Percentiles rank a stretch among this genome's conserved stretches.
phyloP scores from a whole-genome alignment of 306 rosid species.

The Hippophae tibetana region DNA sequence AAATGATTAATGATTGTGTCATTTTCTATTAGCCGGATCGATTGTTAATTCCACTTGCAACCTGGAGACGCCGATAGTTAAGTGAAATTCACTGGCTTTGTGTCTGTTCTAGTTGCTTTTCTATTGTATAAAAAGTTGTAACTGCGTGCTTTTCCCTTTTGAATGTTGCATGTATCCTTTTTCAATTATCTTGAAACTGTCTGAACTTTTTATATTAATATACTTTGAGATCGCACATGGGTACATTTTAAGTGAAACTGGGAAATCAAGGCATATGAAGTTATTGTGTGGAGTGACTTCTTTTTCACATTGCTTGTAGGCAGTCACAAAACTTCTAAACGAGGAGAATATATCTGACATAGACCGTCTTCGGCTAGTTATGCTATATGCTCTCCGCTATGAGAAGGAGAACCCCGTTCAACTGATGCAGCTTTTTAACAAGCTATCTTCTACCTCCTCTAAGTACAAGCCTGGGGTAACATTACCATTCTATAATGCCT shows the following conservation, averaged over 20 bases:
- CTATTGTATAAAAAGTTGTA: too few species aligned
- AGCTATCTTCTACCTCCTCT: slow-evolving; percentile 65
- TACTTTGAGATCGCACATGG: too few species aligned
- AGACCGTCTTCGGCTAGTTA: slow-evolving; percentile 70
- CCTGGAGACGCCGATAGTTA: too few species aligned
- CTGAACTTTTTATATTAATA: too few species aligned
- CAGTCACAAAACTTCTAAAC: slow-evolving; percentile 63
- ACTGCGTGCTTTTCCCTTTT: too few species aligned
- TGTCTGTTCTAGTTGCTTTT: too few species aligned
- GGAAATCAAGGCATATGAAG: neutral
- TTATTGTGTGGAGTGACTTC: slow-evolving; percentile 2
- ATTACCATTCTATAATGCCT: slow-evolving; percentile 1
- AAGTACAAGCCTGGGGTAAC: slow-evolving; percentile 76
- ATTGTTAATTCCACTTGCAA: too few species aligned
- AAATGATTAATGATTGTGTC: too few species aligned
- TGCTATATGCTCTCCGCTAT: slow-evolving; percentile 85
- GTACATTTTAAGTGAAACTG: neutral
- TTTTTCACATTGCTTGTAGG: slow-evolving; percentile 45
- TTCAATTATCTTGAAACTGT: too few species aligned
- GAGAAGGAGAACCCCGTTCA: slow-evolving; percentile 94
- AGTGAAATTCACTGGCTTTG: too few species aligned
- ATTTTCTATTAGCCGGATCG: too few species aligned
- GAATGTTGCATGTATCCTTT: too few species aligned
- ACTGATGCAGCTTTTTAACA: slow-evolving; percentile 75
- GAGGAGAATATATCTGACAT: slow-evolving; percentile 68